Evolutionary conservation across 2,329 filamentous ascomycete genomes (phyloP).

Genomic region (Ascochyta clinopodiicola): DNA sequence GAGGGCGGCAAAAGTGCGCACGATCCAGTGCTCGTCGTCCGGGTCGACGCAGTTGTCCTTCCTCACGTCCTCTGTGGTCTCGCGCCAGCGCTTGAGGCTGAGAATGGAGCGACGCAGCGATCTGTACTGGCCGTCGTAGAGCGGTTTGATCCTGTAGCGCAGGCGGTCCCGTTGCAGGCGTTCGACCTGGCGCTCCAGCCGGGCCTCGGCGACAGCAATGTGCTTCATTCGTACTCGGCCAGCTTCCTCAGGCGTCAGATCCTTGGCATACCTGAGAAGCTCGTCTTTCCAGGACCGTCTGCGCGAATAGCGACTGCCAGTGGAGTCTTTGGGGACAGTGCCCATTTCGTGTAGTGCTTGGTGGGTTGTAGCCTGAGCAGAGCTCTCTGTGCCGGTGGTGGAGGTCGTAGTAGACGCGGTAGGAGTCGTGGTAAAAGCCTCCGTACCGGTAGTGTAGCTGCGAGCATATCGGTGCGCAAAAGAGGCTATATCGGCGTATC

Average conservation of each 20-base stretch:
- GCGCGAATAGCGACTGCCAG: slow-evolving; percentile 4
- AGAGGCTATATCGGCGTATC: slow-evolving; percentile 36
- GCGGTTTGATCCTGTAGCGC: neutral
- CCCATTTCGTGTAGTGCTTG: neutral
- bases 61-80: slow-evolving; percentile 16
- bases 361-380: neutral
- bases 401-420: too few relatives aligned
- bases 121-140: slow-evolving; percentile 36
- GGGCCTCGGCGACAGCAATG: slow-evolving; percentile 8
- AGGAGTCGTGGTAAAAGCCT: too few relatives aligned
- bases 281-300: slow-evolving; percentile 2
- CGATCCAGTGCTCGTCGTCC: slow-evolving; percentile 11
- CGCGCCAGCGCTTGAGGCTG: slow-evolving; percentile 22
- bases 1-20: slow-evolving; percentile 35
- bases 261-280: neutral
- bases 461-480: slow-evolving; percentile 24
- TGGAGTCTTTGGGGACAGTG: neutral
- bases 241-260: slow-evolving; percentile 1
- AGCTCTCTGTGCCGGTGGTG: slow-evolving; percentile 1
- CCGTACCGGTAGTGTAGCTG: slow-evolving; percentile 13
- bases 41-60: neutral
- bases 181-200: neutral
- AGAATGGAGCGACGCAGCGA: slow-evolving; percentile 37
- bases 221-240: slow-evolving; percentile 19
- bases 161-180: neutral